phyloP scores from a whole-genome alignment of 2,329 filamentous ascomycete species.

The Alternaria brassicae region DNA sequence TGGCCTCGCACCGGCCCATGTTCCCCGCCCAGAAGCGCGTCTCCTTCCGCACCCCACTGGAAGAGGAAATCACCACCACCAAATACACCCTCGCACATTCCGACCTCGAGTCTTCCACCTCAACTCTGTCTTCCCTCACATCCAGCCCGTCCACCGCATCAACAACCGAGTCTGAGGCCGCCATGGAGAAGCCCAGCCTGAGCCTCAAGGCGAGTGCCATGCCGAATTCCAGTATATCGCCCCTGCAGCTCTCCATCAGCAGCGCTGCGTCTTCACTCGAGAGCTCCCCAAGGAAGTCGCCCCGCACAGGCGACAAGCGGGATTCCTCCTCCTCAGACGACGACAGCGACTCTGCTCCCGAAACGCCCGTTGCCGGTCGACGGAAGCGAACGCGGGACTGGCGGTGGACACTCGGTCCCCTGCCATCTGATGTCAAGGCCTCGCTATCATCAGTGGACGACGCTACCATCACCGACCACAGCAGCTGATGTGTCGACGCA shows the following conservation, averaged over 20 bases:
- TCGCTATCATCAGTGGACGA: conserved; percentile 34
- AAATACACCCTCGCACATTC: conserved; percentile 64
- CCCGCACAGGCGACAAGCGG: conserved; percentile 52
- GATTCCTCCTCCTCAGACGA: conserved; percentile 55
- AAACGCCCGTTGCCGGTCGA: conserved; percentile 61
- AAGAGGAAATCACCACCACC: conserved; percentile 65
- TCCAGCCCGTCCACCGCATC: conserved; percentile 20
- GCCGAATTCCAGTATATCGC: conserved; percentile 23
- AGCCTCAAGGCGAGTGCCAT: conserved; percentile 21
- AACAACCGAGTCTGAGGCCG: conserved; percentile 15
- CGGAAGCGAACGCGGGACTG: conserved; percentile 63
- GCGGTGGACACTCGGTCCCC: conserved; percentile 64
- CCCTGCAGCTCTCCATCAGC: conserved; percentile 15
- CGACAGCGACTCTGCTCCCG: conserved; percentile 58
- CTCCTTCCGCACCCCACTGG: conserved; percentile 62
- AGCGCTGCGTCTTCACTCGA: conserved; percentile 31
- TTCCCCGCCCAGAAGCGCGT: conserved; percentile 66
- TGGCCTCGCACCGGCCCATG: conserved; percentile 53
- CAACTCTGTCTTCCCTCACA: conserved; percentile 38
- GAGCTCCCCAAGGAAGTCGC: conserved; percentile 34
- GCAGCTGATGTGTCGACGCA: too few species aligned
- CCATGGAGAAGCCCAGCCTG: conserved; percentile 23
- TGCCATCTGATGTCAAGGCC: conserved; percentile 39
- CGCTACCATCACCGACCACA: conserved; percentile 31
- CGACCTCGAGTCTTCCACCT: conserved; percentile 58